Evolutionary conservation across 768 basidiomycete species (phyloP), one percentile per base, ranked within the genome.

Genomic region (Chalciporus piperatus): DNA sequence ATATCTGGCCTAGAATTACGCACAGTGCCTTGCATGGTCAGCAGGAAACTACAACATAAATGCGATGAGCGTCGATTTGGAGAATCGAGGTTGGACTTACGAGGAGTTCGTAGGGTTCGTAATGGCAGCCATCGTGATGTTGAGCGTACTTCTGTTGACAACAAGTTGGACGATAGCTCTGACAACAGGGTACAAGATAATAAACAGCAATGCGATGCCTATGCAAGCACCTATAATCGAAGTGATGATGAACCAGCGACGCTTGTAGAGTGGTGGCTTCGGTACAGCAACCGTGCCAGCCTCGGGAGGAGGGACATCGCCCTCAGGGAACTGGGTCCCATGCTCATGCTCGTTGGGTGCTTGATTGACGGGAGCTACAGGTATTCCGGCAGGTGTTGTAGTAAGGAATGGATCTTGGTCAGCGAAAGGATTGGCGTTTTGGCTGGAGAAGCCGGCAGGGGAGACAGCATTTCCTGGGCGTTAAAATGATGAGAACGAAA

Each of bases 161-260:
- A 88, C 78, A 38, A 82, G 74, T 56, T 85, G 84, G 17, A 79
- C 76, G 56, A 87, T 84, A 41, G 85, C 85, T 45, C 69, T 76
- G 50, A 88, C 73, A 49, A 88, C 82, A 6, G 86, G 86, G 64
- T 80, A 88, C 20, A 89, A 66, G 11, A 87, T 42, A 54, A 88
- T 78, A 67, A 88, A 89, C 17, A 88, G 66, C 33, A 87, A 62
- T 14, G 76, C 82, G 47, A 89, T 85, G 32, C 72, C 79, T 14
- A 87, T 59, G 6, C 78, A 74, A 16, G 75, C 66, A 4, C 74
- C 59, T 25, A 86, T 72, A 54, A 81, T 61, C 47, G 74, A 72
- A 25, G 77, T 74, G 53, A 86, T 76, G 52, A 87, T 82, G 72
- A 87, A 86, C 74, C 76, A 79, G 38, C 78, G 76, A 54, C 72